Conservation (phyloP, 148 eudicot species). For the Linanthus parryae region DNA sequence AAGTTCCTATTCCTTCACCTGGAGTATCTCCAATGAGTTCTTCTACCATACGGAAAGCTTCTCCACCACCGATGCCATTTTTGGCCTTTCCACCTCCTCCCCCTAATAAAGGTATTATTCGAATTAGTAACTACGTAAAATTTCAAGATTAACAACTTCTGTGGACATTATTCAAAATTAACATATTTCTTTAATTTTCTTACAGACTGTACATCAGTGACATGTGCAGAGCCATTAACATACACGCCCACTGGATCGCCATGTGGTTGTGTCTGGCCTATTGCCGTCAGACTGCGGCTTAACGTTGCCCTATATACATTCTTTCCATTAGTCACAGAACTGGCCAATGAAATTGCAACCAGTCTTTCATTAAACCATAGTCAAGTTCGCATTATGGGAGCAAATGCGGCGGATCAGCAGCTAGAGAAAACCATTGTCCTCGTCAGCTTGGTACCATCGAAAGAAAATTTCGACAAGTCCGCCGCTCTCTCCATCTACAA, state of each 20-base stretch:
- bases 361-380: slow-evolving; percentile 51
- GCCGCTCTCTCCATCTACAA: slow-evolving; percentile 46
- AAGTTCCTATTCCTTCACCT: slow-evolving; percentile 47
- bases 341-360: slow-evolving; percentile 63
- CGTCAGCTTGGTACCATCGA: slow-evolving; percentile 60
- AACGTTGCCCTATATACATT: slow-evolving; percentile 53
- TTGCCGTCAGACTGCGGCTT: slow-evolving; percentile 57
- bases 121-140: not conserved
- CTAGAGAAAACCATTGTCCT: slow-evolving; percentile 60
- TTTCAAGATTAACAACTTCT: not conserved
- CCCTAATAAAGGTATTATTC: slow-evolving; percentile 81
- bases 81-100: slow-evolving; percentile 68
- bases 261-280: slow-evolving; percentile 92
- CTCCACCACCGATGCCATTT: slow-evolving; percentile 44
- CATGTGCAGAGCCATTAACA: slow-evolving; percentile 75
- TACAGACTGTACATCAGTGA: slow-evolving; percentile 64
- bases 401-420: slow-evolving; percentile 65
- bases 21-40: slow-evolving; percentile 37
- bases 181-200: not conserved
- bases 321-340: slow-evolving; percentile 73
- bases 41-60: slow-evolving; percentile 19
- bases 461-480: slow-evolving; percentile 32
- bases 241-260: slow-evolving; percentile 66
- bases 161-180: not conserved
- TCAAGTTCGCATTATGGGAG: slow-evolving; percentile 94